Evolutionary conservation across 768 basidiomycete genomes (phyloP).

Genomic region (Suillus plorans): DNA sequence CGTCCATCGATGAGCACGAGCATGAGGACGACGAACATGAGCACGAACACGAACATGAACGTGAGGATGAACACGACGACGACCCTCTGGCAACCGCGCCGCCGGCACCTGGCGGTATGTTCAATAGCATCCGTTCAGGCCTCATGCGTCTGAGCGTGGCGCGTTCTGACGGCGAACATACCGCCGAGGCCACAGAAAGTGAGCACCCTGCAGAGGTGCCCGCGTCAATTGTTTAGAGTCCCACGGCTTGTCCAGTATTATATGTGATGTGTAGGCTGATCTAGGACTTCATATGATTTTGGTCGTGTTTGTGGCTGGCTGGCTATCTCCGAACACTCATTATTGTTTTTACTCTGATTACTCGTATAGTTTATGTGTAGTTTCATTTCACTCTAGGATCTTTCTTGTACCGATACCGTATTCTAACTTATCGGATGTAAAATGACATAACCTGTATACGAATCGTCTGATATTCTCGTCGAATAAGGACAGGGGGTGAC

Average conservation of each 20-base stretch:
- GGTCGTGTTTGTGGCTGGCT: not conserved
- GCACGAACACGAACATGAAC: constrained; percentile 17
- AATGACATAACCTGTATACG: not conserved
- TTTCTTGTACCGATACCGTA: not conserved
- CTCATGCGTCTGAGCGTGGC: constrained; percentile 23
- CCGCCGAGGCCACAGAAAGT: constrained; percentile 22
- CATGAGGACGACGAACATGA: constrained; percentile 16
- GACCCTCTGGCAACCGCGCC: constrained; percentile 13
- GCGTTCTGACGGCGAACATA: constrained; percentile 19
- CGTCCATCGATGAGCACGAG: constrained; percentile 28
- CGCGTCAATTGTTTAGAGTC: not conserved
- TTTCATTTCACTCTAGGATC: not conserved
- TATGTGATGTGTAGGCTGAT: not conserved
- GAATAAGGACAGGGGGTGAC: not conserved
- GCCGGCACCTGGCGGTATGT: constrained; percentile 18
- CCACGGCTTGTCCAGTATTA: not conserved
- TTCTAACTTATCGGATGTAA: not conserved
- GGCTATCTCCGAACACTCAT: not conserved
- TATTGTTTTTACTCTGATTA: not conserved
- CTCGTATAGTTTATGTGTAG: not conserved
- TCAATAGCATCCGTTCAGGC: constrained; percentile 25
- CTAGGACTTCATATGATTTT: not conserved
- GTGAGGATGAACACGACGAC: constrained; percentile 6
- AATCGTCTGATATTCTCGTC: not conserved
- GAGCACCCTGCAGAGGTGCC: constrained; percentile 21